These are phyloP conservation scores for Nakazawaea pomicola DNA, from an alignment of 805 yeast genomes.

Conservation along the genomic window DNA sequence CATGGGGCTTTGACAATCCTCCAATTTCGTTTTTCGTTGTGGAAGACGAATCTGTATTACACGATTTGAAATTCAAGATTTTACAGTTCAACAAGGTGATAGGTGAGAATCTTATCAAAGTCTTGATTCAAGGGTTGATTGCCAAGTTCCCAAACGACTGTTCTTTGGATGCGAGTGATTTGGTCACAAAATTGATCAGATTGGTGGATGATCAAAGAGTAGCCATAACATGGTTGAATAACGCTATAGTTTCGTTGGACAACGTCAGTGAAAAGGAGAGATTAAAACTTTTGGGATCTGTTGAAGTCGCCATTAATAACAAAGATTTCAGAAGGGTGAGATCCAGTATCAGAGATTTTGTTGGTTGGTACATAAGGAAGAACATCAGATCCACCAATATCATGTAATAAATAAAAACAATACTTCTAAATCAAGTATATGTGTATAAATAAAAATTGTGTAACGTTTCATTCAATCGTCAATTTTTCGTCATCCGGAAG, in stretches of 20 bases:
- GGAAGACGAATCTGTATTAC: slow-evolving; percentile 2
- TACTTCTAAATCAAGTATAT: slow-evolving; percentile 4
- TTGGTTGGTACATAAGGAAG: slow-evolving; percentile 78
- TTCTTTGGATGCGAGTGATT: slow-evolving; percentile 69
- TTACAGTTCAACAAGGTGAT: slow-evolving; percentile 41
- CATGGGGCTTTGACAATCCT: slow-evolving; percentile 81
- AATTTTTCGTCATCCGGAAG: not conserved
- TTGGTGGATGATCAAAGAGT: slow-evolving; percentile 42
- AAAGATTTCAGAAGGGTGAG: slow-evolving; percentile 74
- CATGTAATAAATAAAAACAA: not conserved
- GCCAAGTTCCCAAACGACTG: slow-evolving; percentile 67
- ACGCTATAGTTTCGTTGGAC: slow-evolving; percentile 54
- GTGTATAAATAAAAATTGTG: not conserved
- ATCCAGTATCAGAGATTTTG: slow-evolving; percentile 67
- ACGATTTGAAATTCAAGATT: slow-evolving; percentile 41
- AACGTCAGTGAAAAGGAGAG: slow-evolving; percentile 65
- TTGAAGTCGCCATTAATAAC: slow-evolving; percentile 56
- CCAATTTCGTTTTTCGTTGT: slow-evolving; percentile 62
- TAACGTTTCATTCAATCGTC: not conserved
- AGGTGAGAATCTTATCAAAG: slow-evolving; percentile 53
- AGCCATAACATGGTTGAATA: slow-evolving; percentile 54
- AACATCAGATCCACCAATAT: slow-evolving; percentile 37
- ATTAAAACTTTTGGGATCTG: slow-evolving; percentile 50
- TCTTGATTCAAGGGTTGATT: slow-evolving; percentile 61
- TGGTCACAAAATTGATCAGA: slow-evolving; percentile 58